These are phyloP conservation scores for Aspergillus sp. DNA, from an alignment of 2,329 filamentous ascomycete species.

Conservation along the genomic window DNA sequence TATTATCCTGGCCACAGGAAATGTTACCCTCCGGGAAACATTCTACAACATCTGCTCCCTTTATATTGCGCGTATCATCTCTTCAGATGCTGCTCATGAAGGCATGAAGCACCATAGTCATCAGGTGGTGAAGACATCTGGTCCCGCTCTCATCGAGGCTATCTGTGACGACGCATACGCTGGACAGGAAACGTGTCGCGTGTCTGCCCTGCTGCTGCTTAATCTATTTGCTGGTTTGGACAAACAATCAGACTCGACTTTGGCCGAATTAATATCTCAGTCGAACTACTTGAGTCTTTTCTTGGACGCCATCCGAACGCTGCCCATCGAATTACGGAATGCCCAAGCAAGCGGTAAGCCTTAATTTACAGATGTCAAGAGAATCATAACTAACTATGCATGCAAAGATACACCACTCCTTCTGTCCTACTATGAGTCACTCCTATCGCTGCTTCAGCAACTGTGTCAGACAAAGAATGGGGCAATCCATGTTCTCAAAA, in stretches of 20 bases:
- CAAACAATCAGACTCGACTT: slow-evolving; percentile 66
- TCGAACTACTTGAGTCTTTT: slow-evolving; percentile 90
- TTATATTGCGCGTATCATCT: slow-evolving; percentile 68
- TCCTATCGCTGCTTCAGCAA: slow-evolving; percentile 77
- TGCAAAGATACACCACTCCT: slow-evolving; percentile 52
- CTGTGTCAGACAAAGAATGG: slow-evolving; percentile 82
- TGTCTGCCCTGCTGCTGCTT: slow-evolving; percentile 82
- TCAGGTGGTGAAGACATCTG: slow-evolving; percentile 73
- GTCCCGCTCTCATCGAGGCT: slow-evolving; percentile 77
- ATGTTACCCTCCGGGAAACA: slow-evolving; percentile 69
- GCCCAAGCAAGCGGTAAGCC: slow-evolving; percentile 55
- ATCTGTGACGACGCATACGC: slow-evolving; percentile 92
- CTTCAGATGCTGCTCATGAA: slow-evolving; percentile 49
- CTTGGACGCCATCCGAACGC: slow-evolving; percentile 77
- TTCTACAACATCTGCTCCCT: slow-evolving; percentile 92
- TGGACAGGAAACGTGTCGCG: slow-evolving; percentile 75
- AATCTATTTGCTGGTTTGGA: slow-evolving; percentile 73
- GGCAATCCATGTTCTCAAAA: slow-evolving; percentile 81
- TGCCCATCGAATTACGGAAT: slow-evolving; percentile 69
- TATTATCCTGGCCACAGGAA: slow-evolving; percentile 70
- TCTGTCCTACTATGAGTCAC: slow-evolving; percentile 66
- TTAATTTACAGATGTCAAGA: background rate
- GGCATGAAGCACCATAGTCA: slow-evolving; percentile 51
- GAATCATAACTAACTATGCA: slow-evolving; percentile 8
- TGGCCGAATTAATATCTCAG: slow-evolving; percentile 76